Conservation (phyloP, 2,329 filamentous ascomycete species). For the Diaporthe ilicicola region DNA sequence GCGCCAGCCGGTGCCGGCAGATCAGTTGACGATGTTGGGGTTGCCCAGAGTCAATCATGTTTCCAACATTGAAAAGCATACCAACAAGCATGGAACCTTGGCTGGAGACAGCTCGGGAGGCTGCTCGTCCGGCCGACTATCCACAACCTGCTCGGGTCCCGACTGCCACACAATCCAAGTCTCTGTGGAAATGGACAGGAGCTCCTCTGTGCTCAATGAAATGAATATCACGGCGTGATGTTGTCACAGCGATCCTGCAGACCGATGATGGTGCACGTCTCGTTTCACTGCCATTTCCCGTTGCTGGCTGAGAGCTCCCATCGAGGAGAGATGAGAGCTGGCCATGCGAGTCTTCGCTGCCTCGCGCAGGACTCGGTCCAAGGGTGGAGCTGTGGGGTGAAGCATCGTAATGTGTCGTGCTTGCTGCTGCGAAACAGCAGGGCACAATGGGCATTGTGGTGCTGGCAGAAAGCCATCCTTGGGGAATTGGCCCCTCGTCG, state of each 20-base stretch:
- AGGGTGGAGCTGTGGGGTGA: constrained; percentile 15
- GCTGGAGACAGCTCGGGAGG: not conserved
- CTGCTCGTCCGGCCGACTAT: not conserved
- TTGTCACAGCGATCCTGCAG: constrained; percentile 7
- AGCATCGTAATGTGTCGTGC: not conserved
- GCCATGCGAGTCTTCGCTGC: constrained; percentile 11
- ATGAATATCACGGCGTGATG: constrained; percentile 2
- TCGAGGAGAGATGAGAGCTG: not conserved
- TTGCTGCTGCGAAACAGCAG: not conserved
- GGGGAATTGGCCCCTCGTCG: not conserved
- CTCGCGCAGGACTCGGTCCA: not conserved
- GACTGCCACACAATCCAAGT: constrained; percentile 15
- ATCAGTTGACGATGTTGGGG: constrained; percentile 1
- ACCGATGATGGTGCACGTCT: constrained; percentile 7
- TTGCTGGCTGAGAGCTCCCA: constrained; percentile 1
- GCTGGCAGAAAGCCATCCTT: not conserved
- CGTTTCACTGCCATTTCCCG: constrained; percentile 12
- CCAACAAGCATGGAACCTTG: not conserved
- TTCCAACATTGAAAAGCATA: not conserved
- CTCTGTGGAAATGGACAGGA: not conserved
- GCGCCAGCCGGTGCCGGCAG: constrained; percentile 25
- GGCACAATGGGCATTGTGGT: constrained; percentile 23
- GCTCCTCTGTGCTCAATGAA: constrained; percentile 1
- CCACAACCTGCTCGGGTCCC: not conserved
- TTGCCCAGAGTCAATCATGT: constrained; percentile 24